phyloP scores from a whole-genome alignment of 768 basidiomycete genomes.

The Boletus patriciae region DNA sequence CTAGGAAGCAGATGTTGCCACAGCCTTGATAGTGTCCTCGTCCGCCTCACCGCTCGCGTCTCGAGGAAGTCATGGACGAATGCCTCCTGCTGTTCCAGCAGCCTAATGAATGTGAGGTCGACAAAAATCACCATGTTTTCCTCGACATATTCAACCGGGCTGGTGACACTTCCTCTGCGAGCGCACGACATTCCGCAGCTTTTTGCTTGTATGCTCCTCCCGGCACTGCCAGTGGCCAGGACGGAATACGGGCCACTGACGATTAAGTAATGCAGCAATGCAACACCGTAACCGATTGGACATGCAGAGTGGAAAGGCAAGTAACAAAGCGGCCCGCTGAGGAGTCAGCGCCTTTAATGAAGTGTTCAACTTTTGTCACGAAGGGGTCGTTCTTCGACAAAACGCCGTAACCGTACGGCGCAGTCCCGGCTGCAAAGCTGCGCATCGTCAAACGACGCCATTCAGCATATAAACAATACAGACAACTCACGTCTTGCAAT shows the following conservation, averaged over 20 bases:
- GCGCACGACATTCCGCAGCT: conserved; percentile 17
- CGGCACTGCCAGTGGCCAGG: conserved; percentile 38
- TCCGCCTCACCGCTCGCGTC: neutral
- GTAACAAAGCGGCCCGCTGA: conserved; percentile 23
- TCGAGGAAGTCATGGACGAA: conserved; percentile 22
- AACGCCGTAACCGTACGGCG: conserved; percentile 28
- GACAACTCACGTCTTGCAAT: conserved; percentile 27
- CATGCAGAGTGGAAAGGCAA: conserved; percentile 30
- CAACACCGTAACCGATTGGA: neutral
- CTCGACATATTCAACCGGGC: conserved; percentile 23
- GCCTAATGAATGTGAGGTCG: conserved; percentile 2
- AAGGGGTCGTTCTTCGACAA: conserved; percentile 26
- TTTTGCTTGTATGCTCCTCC: conserved; percentile 29
- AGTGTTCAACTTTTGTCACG: conserved; percentile 19
- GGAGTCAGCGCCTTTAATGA: conserved; percentile 13
- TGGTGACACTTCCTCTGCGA: conserved; percentile 24
- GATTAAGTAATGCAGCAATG: neutral
- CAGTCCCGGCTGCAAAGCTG: conserved; percentile 22
- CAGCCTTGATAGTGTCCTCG: conserved; percentile 20
- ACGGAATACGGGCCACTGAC: conserved; percentile 29
- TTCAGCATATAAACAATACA: neutral
- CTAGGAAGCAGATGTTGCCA: conserved; percentile 24
- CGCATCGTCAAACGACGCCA: neutral
- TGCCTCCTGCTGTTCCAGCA: conserved; percentile 20
- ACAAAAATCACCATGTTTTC: conserved; percentile 20